Conservation (phyloP, 2,329 filamentous ascomycete species). For the Eutypa lata region DNA sequence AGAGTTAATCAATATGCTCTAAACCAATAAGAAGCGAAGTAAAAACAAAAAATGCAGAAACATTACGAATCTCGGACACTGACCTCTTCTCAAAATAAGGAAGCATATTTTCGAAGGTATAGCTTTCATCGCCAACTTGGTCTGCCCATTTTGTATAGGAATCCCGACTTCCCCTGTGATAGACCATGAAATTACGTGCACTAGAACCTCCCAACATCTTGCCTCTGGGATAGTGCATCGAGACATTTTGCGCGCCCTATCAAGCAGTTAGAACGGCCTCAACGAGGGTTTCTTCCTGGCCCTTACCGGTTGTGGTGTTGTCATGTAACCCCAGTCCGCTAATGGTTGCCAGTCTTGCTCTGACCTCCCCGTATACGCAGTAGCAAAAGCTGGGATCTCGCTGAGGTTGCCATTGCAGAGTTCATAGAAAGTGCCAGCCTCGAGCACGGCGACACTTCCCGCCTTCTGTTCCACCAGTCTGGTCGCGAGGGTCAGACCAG, state of each 20-base stretch:
- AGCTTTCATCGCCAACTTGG: constrained; percentile 9
- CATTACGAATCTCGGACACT: too few relatives aligned
- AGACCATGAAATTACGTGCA: constrained; percentile 21
- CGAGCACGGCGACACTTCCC: constrained; percentile 35
- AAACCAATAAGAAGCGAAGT: too few relatives aligned
- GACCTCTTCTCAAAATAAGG: constrained; percentile 12
- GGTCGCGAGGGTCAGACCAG: constrained; percentile 33
- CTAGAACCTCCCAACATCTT: constrained; percentile 22
- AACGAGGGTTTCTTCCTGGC: too few relatives aligned
- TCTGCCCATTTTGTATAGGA: constrained; percentile 14
- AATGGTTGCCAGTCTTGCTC: constrained; percentile 9
- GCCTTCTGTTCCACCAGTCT: constrained; percentile 31
- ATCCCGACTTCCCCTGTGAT: constrained; percentile 9
- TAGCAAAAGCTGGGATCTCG: constrained; percentile 14
- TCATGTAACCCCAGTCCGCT: constrained; percentile 23
- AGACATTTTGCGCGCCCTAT: constrained; percentile 8
- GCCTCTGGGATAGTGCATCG: constrained; percentile 18
- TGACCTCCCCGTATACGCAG: constrained; percentile 5
- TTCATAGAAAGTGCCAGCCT: constrained; percentile 36
- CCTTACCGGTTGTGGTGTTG: constrained; percentile 21
- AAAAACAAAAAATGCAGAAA: too few relatives aligned
- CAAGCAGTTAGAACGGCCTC: constrained; percentile 8
- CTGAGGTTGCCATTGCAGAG: constrained; percentile 20
- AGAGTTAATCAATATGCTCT: too few relatives aligned
- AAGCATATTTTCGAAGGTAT: constrained; percentile 10